These are phyloP conservation scores for Ogataea hybrid DNA, from an alignment of 1,139 yeast species.

Conservation along the genomic window DNA sequence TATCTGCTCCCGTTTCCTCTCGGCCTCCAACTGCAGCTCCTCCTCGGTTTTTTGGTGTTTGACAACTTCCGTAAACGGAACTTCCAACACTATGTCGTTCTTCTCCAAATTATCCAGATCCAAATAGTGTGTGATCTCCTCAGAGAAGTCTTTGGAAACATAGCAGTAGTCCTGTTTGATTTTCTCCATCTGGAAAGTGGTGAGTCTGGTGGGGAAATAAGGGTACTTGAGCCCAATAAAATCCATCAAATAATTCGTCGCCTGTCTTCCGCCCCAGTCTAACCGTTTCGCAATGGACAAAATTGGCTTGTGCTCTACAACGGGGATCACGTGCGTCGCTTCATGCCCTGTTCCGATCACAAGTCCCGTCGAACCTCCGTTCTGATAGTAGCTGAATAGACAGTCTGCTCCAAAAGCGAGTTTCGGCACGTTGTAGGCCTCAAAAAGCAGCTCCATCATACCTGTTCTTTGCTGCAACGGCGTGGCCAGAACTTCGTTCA, in stretches of 20 bases:
- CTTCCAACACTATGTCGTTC: conserved; percentile 79
- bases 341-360: conserved; percentile 84
- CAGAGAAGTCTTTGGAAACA: conserved; percentile 64
- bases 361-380: conserved; percentile 52
- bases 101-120: conserved; percentile 62
- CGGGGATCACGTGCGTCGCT: conserved; percentile 80
- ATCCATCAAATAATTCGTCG: conserved; percentile 60
- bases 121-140: conserved; percentile 57
- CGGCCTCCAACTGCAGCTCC: conserved; percentile 74
- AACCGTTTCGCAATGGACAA: conserved; percentile 73
- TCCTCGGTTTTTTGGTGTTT: conserved; percentile 80
- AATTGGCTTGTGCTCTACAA: conserved; percentile 62
- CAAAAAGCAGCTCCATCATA: conserved; percentile 81
- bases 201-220: conserved; percentile 75
- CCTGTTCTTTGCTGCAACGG: conserved; percentile 67
- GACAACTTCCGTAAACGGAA: conserved; percentile 65
- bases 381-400: conserved; percentile 61
- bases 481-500: conserved; percentile 75
- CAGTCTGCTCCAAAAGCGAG: conserved; percentile 81
- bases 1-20: conserved; percentile 83
- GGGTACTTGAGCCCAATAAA: conserved; percentile 84
- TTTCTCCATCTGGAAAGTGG: conserved; percentile 60
- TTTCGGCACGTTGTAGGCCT: conserved; percentile 72
- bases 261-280: conserved; percentile 88
- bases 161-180: conserved; percentile 78